Evolutionary conservation across 2,329 filamentous ascomycete genomes (phyloP), one percentile per base, ranked within the genome.

Genomic region (Cercospora nicotianae): DNA sequence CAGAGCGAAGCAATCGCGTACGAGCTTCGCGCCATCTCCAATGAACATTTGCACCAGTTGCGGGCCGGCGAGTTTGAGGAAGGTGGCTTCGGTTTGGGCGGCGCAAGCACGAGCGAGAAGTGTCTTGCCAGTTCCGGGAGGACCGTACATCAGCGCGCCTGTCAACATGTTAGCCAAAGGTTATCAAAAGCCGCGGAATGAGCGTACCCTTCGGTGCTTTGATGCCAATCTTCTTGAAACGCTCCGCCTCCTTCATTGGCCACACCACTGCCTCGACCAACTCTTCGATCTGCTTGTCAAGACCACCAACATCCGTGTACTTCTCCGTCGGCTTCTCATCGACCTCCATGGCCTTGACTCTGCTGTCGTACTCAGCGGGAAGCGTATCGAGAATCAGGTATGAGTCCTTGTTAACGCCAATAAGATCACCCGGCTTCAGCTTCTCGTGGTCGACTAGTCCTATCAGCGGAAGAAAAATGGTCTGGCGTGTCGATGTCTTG

Each of bases 31-130:
- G 77, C 95, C 95, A 74, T 99, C 96, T 79, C 95, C 95, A 48
- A 99, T 99, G 80, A 98, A 99, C 95, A 98, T 99, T 81, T 99
- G 95, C 31, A 99, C 95, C 45, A 99, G 89, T 82, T 99, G 95
- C 5, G 96, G 95, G 61, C 95, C 95, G 69, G 95, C 95, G 66
- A 99, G 91, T 82, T 99, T 99, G 78, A 99, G 89, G 86, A 99
- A 99, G 26, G 95, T 99, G 71, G 95, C 95, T 74, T 99, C 95
- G 69, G 95, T 98, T 83, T 99, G 95, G 60, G 95, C 95, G 5
- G 95, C 95, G 80, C 95, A 99, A 68, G 95, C 95, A 84, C 95
- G 90, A 70, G 95, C 95, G 69, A 99, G 88, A 1, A 96, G 89
- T 1, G 93, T 96, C 83, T 96, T 96, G 77, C 92, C 92, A 16